Evolutionary conservation across 2,329 filamentous ascomycete species (phyloP), one percentile per base, ranked within the genome.

Genomic region (Fusarium praegraminearum): DNA sequence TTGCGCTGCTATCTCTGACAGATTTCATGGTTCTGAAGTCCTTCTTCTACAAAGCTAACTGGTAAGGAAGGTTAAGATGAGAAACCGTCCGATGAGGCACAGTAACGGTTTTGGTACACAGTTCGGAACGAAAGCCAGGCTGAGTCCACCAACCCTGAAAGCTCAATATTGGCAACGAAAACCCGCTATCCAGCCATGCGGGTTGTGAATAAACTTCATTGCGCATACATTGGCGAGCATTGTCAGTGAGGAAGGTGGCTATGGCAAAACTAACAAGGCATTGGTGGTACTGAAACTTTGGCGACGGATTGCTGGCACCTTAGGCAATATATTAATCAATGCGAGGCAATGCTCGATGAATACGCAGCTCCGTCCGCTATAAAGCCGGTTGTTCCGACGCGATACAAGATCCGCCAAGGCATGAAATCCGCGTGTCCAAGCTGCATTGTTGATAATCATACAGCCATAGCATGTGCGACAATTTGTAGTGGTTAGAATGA

Each of bases 41-140:
- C 16, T 16, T 33, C 22, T 50, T 24, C 47, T 11, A 24, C 46
- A 24, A 40, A 51, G 22, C 15, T 15, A 43, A 15, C 6, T 43
- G 22, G 22, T 35, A 51, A 16, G 47, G 13, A 16, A 41, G 8
- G 9, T 32, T 36, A 45, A 51, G 36, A 41, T 30, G 22, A 66
- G 22, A 57, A 53, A 62, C 24, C 20, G 18, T 55, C 57, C 24
- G 28, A 53, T 47, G 28, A 67, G 22, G 52, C 32, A 70, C 38
- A 61, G 54, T 15, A 56, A 65, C 54, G 43, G 47, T 49, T 45
- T 50, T 49, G 49, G 57, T 55, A 64, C 59, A 57, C 57, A 47
- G 22, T 51, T 57, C 59, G 67, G 68, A 55, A 69, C 13, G 28
- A 54, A 62, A 62, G 49, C 55, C 51, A 65, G 20, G 40, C 41